Percentiles rank a stretch among this genome's conserved stretches.
Conservation (phyloP, 2,329 filamentous ascomycete genomes). For the Aspergillus tubingensis region DNA sequence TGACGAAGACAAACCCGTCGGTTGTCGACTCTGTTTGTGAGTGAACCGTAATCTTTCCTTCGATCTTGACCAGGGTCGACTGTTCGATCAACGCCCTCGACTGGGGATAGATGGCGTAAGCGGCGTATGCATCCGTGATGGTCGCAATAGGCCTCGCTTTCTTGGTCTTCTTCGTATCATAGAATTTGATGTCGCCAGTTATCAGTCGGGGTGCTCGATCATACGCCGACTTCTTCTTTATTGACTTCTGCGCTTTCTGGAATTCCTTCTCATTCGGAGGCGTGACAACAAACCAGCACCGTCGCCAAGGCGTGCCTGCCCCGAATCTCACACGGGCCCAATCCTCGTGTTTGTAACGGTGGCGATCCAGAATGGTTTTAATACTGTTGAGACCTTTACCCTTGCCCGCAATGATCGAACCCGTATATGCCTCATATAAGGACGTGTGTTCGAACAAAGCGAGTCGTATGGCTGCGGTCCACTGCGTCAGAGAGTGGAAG, state of each 20-base stretch:
- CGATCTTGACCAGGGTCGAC: conserved; percentile 90
- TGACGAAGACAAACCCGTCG: conserved; percentile 95
- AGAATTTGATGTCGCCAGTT: conserved; percentile 92
- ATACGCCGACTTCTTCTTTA: conserved; percentile 81
- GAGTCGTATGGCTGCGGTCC: conserved; percentile 91
- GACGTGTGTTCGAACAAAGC: conserved; percentile 93
- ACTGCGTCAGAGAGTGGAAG: conserved; percentile 87
- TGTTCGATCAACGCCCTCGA: conserved; percentile 91
- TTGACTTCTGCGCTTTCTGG: conserved; percentile 76
- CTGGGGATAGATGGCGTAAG: conserved; percentile 94
- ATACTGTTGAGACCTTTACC: conserved; percentile 89
- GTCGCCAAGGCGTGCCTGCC: conserved; percentile 90
- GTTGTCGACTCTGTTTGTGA: conserved; percentile 72
- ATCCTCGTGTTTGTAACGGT: conserved; percentile 76
- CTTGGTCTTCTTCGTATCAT: conserved; percentile 90
- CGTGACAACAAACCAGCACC: conserved; percentile 93
- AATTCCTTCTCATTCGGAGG: conserved; percentile 93
- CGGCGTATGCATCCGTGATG: conserved; percentile 85
- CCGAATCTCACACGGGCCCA: conserved; percentile 96
- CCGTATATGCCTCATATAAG: conserved; percentile 94
- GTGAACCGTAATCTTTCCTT: conserved; percentile 87
- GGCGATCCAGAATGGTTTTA: conserved; percentile 79
- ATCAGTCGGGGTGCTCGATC: conserved; percentile 70
- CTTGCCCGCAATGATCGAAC: conserved; percentile 91
- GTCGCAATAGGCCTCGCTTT: conserved; percentile 88